Base-by-base conservation (phyloP, 2,329 filamentous ascomycete species). In the Phymatotrichopsis omnivora region DNA sequence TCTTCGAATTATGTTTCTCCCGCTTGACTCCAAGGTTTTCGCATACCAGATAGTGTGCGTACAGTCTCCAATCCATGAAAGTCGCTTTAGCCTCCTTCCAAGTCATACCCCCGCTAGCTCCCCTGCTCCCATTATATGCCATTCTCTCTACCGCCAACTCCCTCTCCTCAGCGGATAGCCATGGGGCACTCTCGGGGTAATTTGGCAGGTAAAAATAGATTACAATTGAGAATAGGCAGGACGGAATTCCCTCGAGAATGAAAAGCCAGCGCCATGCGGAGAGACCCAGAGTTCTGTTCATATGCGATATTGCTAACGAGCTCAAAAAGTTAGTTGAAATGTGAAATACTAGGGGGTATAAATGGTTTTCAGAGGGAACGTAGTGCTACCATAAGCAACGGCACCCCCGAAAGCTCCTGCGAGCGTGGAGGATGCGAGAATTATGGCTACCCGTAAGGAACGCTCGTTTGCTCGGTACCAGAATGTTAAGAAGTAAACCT, bases 401-500 rank as follows among this genome's bases (percentile, higher is more conserved):
- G 71, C 65, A 2, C 72, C 72, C 3, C 71, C 71, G 55, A 75
- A 74, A 3, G 67, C 65, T 0, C 67, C 68, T 0, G 67, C 61
- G 19, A 69, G 55, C 4, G 73, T 74, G n/a, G 61, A 76, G 63
- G 65, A 76, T 60, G 57, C 71, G 38, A 73, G 61, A 57, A 69
- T 66, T 49, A 71, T 67, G 0, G 72, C 71, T 57, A 82, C 71
- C 5, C 76, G 72, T 57, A 75, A 70, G 2, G 69, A 71, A 16
- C 72, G 65, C 58, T 78, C 74, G 3, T 71, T 67, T 5, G 68
- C 65, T 14, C 70, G 68, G 56, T 76, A 76, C 65, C 73, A 74
- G 54, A 74, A 74, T 3, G 68, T 68, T 4, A 71, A 56, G 51
- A 67, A 68, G 51, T 65, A 67, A 7, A 69, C 67, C 12, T n/a